Evolutionary conservation across 257 asterid genomes (phyloP), one percentile per base, ranked within the genome.

Genomic region (Fraxinus pennsylvanica): DNA sequence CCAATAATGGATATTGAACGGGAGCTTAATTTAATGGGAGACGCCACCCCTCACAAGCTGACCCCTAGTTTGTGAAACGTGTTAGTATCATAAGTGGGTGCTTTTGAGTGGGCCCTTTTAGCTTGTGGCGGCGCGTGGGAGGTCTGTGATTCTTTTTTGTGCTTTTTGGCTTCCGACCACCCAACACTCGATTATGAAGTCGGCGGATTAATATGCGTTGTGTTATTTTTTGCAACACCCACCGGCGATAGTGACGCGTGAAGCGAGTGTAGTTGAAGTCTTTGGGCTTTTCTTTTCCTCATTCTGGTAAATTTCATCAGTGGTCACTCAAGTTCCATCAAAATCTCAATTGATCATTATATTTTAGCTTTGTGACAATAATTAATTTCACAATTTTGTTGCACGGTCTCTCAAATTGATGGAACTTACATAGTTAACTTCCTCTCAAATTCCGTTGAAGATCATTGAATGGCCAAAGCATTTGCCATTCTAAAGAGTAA

Each of bases 71-170:
- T 10, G 15, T 12, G 71, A 76, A 83, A 83, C 81, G 84, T 76
- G 81, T 63, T 27, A 2, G 7, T 6, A 30, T 10, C 5, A n/a
- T 76, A 76, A 17, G 65, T 54, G 65, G 29, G 54, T 21, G 22
- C n/a, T 29, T 69, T 9, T 6, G 0, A 7, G 36, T 32, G 81
- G 83, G 59, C n/a, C 84, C 81, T n/a, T 9, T 5, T 7, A n/a
- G 12, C 25, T 54, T n/a, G 9, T 21, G 65, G 27, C 65, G 27
- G 65, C 85, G 84, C 80, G 80, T 84, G 81, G 66, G 27, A 5
- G 22, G 22, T 2, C 13, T 30, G 29, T 65, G 69, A 13, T 14
- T 1, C 63, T 63, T 33, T 35, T 76, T 32, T 68, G 65, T 36
- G 77, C 80, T 69, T 77, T 72, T 72, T 59, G 75, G 82, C 67